A percentile compares a stretch with the other conserved stretches of the same genome.
These are phyloP conservation scores for Pseudopediastrum boryanum DNA, from an alignment of 139 green algal genomes.

Conservation along the genomic window DNA sequence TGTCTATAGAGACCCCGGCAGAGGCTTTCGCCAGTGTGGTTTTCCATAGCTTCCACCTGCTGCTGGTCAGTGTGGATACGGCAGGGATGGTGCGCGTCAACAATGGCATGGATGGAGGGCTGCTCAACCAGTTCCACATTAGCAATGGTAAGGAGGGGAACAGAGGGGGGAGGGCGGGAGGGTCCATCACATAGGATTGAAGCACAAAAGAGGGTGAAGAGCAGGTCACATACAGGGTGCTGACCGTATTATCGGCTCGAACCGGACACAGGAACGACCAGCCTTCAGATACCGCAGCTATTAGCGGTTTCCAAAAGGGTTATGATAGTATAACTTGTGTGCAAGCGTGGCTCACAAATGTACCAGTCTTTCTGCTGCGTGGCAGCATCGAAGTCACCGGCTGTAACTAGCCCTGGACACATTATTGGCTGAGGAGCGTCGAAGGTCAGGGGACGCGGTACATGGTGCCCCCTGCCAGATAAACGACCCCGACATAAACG, in stretches of 20 bases:
- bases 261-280: neutral
- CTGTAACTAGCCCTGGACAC: neutral
- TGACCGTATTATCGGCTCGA: no score
- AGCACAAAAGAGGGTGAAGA: neutral
- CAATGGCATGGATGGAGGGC: constrained; percentile 52
- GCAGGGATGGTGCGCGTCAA: constrained; percentile 65
- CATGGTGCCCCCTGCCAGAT: no score
- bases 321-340: no score
- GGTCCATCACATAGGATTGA: neutral
- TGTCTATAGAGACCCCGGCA: constrained; percentile 50
- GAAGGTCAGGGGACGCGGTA: neutral
- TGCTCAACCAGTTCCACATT: constrained; percentile 58
- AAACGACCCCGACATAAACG: no score
- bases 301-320: neutral
- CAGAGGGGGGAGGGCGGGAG: neutral
- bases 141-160: constrained; percentile 28
- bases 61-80: constrained; percentile 61
- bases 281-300: neutral
- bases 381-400: neutral
- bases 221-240: neutral
- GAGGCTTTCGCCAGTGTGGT: constrained; percentile 55
- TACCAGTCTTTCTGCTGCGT: neutral
- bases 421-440: neutral
- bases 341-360: no score
- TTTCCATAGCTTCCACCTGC: constrained; percentile 78